Base-by-base conservation (phyloP, 768 basidiomycete species). In the Infundibulicybe gibba region DNA sequence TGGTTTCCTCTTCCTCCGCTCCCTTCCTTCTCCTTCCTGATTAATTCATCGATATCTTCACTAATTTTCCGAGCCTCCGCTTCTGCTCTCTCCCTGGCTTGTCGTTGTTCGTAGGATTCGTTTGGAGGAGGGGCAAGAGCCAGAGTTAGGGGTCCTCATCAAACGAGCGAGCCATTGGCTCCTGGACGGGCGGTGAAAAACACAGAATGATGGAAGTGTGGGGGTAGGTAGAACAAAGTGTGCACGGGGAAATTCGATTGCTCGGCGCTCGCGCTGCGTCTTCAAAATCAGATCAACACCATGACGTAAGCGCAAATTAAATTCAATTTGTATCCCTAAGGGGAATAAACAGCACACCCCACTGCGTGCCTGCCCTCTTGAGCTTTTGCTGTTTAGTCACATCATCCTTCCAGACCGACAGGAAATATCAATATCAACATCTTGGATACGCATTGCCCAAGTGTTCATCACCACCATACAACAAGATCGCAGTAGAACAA, bases 41-140 rank as follows among this genome's bases (percentile, higher is more conserved):
- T 67, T 61, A 80, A 76, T 45, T 85, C 85, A 70, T 91, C 89
- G 49, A 91, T 91, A 50, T 80, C 75, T 37, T 90, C 85, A 63
- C 83, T 78, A 37, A 85, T 68, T 51, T 72, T 68, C 56, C 77
- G 75, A 0, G 85, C 88, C 48, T 82, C 77, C 0, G 73, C 74
- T 62, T 90, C 89, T 4, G 74, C 75, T 11, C 62, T 66, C 56
- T 87, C 79, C 31, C 89, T 74, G 14, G 65, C 63, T 32, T 69
- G 68, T 35, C 76, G 77, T 50, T 82, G 74, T 19, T 77, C 75
- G 1, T 72, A 66, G 0, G 84, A 78, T 56, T 90, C 89, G 56
- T 81, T 68, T 1, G 70, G 66, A 8, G 86, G 84, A 2, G 86
- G 85, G n/a, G 75, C 74, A 20, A 87, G 64, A 4, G 79, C 76